Base-by-base conservation (phyloP, 2,329 filamentous ascomycete species). In the Claviceps spartinae region DNA sequence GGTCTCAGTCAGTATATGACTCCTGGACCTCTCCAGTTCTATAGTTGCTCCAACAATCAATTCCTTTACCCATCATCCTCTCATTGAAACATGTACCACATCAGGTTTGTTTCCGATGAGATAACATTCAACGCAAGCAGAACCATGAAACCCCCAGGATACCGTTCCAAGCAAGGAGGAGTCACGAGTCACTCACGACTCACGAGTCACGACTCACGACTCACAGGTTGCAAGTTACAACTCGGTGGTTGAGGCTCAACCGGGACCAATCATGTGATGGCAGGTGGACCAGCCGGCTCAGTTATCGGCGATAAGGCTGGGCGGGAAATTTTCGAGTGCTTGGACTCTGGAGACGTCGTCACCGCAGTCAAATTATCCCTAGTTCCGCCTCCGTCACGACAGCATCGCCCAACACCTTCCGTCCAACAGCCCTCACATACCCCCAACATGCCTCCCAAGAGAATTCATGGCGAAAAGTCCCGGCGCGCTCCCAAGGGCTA, bases 371-470 rank as follows among this genome's bases (percentile, higher is more conserved):
- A 22, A 22, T 16, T 13, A 24, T 26, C 42, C n/a, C 14, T 14
- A 13, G 20, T 9, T 44, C 41, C 16, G n/a, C 43, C 22, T n/a
- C 26, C 26, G 44, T 34, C 26, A 47, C 26, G 26, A 20, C 26
- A 37, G 41, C 24, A 47, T 42, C 20, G 18, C 20, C 36, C 14
- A 14, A 22, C 8, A 24, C 24, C 20, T 49, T 18, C 5, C 9
- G 9, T n/a, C 5, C n/a, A 5, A 18, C 6, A 38, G 11, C 13
- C 14, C 40, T 37, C 36, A 8, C 16, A 26, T 11, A 14, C 34
- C 13, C 2, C 16, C 51, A 51, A 49, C 9, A 87, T 87, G 84
- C 70, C 81, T 18, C 79, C 82, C 59, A 84, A 81, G 69, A 72
- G 75, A 67, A 70, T 81, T 56, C 65, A 72, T 54, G 72, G 78